Evolutionary conservation across 2,329 filamentous ascomycete species (phyloP), one percentile per base, ranked within the genome.

Genomic region (Cladophialophora carrionii): DNA sequence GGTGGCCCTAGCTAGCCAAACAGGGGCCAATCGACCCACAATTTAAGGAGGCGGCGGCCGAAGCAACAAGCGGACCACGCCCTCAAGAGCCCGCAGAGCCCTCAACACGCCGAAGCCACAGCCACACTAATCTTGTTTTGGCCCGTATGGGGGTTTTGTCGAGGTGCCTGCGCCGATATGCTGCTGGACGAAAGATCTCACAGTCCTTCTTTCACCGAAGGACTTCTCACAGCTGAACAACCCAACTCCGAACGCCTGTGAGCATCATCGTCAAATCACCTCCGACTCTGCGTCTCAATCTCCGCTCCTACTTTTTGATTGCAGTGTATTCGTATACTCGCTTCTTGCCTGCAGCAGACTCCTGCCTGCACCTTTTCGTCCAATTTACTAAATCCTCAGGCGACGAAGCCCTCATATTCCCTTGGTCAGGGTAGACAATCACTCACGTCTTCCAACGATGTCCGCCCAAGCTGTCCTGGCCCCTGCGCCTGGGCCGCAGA

Each of bases 341-440:
- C 20, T 32, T 34, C 29, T 29, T 54, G 29, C 29, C 52, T 49
- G 54, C 54, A n/a, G 5, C 8, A 54, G 12, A 24, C 10, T 34
- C 29, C 17, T 54, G 29, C 29, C 52, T 46, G 20, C 32, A 53
- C 48, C 41, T 61, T 29, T 31, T 34, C 51, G 46, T 34, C 24
- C 10, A 46, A 26, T 49, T 53, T 9, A 24, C 46, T 62, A 58
- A 46, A 26, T 58, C 57, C 57, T 56, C 48, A 70, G 68, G 71
- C 71, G 65, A 70, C 67, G 69, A 71, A 68, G 70, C 71, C 88
- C 82, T 88, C 85, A 88, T 82, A 73, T 82, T 90, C 91, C 93
- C 94, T 97, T 96, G 94, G 94, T 98, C 94, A 95, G 93, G 94
- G 91, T 90, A 88, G 81, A 82, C 84, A 77, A 73, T 77, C 74